phyloP scores from a whole-genome alignment of 2,329 filamentous ascomycete genomes.

The Ophiostoma pallidulum region DNA sequence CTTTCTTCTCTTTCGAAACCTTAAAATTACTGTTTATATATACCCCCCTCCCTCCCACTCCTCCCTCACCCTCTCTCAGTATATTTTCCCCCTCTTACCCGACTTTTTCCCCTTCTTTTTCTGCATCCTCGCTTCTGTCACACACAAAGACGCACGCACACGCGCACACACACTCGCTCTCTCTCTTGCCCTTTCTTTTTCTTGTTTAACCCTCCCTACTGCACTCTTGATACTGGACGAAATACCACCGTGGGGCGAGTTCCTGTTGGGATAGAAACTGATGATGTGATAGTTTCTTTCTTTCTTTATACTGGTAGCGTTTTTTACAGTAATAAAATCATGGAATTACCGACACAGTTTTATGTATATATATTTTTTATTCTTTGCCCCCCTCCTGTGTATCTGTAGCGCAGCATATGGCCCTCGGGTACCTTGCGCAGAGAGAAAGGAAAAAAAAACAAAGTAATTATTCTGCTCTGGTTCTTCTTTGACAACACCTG shows the following conservation, averaged over 20 bases:
- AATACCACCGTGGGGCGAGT: too few relatives aligned
- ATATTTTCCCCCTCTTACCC: neutral
- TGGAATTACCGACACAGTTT: too few relatives aligned
- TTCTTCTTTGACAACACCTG: neutral
- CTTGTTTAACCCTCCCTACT: neutral
- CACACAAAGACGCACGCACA: too few relatives aligned
- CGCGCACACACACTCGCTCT: too few relatives aligned
- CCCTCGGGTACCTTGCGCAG: too few relatives aligned
- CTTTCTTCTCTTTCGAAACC: neutral
- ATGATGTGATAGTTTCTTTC: neutral
- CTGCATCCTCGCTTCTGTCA: neutral
- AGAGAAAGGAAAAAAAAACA: too few relatives aligned
- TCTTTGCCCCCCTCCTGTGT: too few relatives aligned
- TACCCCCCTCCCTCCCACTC: slow-evolving; percentile 10
- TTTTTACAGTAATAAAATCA: too few relatives aligned
- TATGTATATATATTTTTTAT: neutral
- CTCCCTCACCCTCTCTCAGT: too few relatives aligned
- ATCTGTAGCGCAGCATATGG: too few relatives aligned
- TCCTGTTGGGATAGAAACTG: too few relatives aligned
- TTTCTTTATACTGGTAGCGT: slow-evolving; percentile 5
- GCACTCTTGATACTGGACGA: neutral
- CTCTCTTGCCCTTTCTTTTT: neutral
- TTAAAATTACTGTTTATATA: slow-evolving; percentile 6
- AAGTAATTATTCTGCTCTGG: too few relatives aligned
- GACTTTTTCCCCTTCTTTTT: neutral